Evolutionary conservation across 2,329 filamentous ascomycete species (phyloP).

Genomic region (Ramichloridium luteum): DNA sequence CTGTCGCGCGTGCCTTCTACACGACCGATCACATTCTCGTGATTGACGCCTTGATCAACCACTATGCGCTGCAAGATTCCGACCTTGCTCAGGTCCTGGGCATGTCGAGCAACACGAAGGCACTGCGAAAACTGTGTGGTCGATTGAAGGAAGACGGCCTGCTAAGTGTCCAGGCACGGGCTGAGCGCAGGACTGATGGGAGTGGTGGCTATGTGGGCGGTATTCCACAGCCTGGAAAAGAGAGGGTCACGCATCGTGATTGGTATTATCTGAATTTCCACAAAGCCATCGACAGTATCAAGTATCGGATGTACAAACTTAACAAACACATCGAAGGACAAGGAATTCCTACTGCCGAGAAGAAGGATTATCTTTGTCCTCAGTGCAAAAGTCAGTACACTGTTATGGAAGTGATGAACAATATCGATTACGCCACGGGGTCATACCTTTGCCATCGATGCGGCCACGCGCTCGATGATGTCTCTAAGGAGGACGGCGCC

Average conservation of each 20-base stretch:
- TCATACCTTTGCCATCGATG: slow-evolving; percentile 76
- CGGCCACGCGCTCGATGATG: slow-evolving; percentile 45
- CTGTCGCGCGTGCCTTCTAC: slow-evolving; percentile 76
- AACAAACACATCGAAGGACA: slow-evolving; percentile 80
- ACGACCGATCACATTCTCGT: slow-evolving; percentile 72
- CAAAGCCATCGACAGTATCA: slow-evolving; percentile 88
- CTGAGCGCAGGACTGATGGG: slow-evolving; percentile 24
- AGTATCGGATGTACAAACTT: slow-evolving; percentile 81
- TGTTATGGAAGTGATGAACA: slow-evolving; percentile 76
- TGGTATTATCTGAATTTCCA: slow-evolving; percentile 98
- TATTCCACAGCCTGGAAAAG: slow-evolving; percentile 19
- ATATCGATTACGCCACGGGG: slow-evolving; percentile 42
- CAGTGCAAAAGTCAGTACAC: slow-evolving; percentile 80
- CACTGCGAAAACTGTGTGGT: slow-evolving; percentile 79
- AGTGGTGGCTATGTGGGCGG: slow-evolving; percentile 14
- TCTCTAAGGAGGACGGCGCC: slow-evolving; percentile 50
- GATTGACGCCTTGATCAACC: slow-evolving; percentile 65
- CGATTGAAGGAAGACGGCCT: slow-evolving; percentile 78
- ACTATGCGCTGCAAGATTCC: slow-evolving; percentile 66
- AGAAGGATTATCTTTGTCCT: slow-evolving; percentile 82
- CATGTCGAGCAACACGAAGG: slow-evolving; percentile 69
- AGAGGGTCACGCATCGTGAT: slow-evolving; percentile 45
- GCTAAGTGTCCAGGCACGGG: slow-evolving; percentile 57
- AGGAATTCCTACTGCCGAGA: slow-evolving; percentile 63
- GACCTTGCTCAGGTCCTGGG: slow-evolving; percentile 79